Evolutionary conservation across 371 early-diverging fungal species (phyloP).

Genomic region (Mortierella sp.): DNA sequence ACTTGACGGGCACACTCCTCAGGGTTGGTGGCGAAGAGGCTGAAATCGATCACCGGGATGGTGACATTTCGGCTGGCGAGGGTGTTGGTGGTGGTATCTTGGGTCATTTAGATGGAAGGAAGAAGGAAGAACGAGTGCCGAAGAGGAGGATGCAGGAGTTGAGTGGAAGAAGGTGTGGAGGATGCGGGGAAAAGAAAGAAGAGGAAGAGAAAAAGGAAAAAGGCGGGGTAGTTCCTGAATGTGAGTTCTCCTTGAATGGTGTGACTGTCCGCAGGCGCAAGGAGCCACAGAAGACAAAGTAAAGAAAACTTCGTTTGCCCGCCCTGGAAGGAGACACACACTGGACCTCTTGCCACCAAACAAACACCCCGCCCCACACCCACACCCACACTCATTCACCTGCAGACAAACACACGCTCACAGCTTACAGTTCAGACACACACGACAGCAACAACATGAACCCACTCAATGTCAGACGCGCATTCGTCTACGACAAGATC

Average conservation of each 20-base stretch:
- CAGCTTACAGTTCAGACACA: background rate
- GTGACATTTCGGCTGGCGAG: conserved; percentile 1
- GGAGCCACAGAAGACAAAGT: background rate
- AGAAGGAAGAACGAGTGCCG: background rate
- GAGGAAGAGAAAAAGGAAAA: background rate
- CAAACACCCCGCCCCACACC: background rate
- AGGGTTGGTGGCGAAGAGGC: conserved; percentile 58
- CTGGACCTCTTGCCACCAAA: conserved; percentile 3
- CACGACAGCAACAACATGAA: conserved; percentile 21
- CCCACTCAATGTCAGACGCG: conserved; percentile 40
- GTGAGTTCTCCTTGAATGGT: too few species aligned
- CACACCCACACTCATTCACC: background rate
- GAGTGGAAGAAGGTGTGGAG: background rate
- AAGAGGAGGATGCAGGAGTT: background rate
- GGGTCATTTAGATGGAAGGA: background rate
- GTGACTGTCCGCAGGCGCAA: too few species aligned
- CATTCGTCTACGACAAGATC: conserved; percentile 73
- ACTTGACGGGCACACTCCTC: conserved; percentile 60
- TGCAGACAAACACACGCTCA: background rate
- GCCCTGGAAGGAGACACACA: background rate
- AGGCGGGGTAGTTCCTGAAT: background rate
- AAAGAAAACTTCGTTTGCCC: background rate
- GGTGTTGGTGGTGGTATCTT: background rate
- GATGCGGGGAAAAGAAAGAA: background rate
- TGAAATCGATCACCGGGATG: conserved; percentile 69